Evolutionary conservation across 1,139 yeast species (phyloP), one percentile per base, ranked within the genome.

Genomic region (Candida neerlandica): DNA sequence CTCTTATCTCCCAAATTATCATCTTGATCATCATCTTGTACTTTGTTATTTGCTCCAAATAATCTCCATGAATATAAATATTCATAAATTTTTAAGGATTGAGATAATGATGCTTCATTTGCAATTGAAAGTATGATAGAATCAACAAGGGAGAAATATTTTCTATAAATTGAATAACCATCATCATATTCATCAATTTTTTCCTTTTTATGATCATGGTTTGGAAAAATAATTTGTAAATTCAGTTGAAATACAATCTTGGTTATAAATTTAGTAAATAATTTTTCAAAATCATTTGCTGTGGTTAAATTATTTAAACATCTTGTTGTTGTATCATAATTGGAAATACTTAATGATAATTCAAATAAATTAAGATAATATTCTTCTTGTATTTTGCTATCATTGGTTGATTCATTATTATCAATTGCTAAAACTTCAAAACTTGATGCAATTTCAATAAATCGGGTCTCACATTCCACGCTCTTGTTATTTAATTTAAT

Each of bases 31-130:
- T 19, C 16, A 14, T 32, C n/a, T 33, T 50, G 29, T 11, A 53
- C 37, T 15, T 33, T 27, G 7, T 16, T 41, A 4, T 44, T 12
- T 14, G 64, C 57, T 39, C 75, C 67, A 60, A 69, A 62, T 41
- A 75, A 60, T 56, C 89, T 76, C 77, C 85, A 80, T 0, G 86
- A 68, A 58, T 81, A 82, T 47, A 81, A 64, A 35, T 80, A 75
- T 58, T 84, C 78, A 61, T 80, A 81, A 54, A 73, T 77, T 54
- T 69, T 78, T 43, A 82, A 66, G 0, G 81, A 67, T 45, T 65
- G 67, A 7, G 73, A 57, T 12, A 73, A 61, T 1, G 65, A 60
- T 12, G 64, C 63, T 29, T 70, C 71, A 48, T 69, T 66, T 1
- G 83, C 82, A 37, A 71, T 58, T 40, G 71, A 67, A 38, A 68